Conservation (phyloP, 73 alveolate species). For the Paramecium primaurelia region DNA sequence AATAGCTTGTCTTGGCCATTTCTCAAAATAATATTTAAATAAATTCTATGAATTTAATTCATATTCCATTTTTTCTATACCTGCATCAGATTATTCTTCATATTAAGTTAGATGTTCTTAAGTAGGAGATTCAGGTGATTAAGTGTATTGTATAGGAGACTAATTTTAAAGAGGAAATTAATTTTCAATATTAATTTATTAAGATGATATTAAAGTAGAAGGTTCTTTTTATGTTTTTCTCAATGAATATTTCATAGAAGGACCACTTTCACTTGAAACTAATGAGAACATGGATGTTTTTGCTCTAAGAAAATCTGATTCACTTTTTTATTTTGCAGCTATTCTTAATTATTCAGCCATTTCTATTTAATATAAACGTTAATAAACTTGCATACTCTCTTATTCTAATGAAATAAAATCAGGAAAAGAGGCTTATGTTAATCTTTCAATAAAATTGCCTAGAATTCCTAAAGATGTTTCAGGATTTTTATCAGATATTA, state of each 20-base stretch:
- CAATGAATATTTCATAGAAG: not conserved
- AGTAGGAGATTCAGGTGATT: not conserved
- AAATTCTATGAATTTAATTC: not conserved
- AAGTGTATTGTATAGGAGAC: not conserved
- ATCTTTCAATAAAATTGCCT: not conserved
- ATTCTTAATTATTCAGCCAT: not conserved
- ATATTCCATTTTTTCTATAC: not conserved
- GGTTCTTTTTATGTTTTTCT: not conserved
- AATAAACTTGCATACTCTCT: not conserved
- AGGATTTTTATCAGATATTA: not conserved
- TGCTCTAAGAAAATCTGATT: not conserved
- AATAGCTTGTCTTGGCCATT: not conserved
- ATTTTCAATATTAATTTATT: not conserved
- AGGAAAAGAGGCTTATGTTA: not conserved
- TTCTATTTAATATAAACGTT: not conserved
- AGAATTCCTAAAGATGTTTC: not conserved
- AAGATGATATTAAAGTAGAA: not conserved
- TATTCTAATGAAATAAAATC: not conserved
- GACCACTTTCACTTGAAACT: not conserved
- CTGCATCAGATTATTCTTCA: not conserved
- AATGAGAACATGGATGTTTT: not conserved
- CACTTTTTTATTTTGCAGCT: not conserved
- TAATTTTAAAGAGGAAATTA: not conserved
- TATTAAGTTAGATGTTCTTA: not conserved
- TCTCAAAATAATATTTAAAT: not conserved